Evolutionary conservation across 2,329 filamentous ascomycete species (phyloP), one percentile per base, ranked within the genome.

Genomic region (Ascochyta rabiei): DNA sequence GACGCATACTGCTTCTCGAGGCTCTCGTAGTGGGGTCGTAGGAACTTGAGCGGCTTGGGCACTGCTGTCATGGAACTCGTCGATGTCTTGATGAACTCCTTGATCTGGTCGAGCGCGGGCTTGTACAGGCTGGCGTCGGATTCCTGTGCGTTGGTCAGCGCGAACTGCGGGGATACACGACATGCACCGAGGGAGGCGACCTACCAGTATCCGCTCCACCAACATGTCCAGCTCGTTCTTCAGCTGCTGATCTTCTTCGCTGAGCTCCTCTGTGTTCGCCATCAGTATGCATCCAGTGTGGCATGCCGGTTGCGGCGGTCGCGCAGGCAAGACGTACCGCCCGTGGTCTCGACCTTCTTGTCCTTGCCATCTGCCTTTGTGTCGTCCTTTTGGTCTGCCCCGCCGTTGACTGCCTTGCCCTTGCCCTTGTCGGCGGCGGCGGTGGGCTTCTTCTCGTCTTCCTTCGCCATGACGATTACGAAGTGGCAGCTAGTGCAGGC

Each of bases 11-110:
- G 81, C 76, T 89, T 89, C 60, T 89, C 89, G 72, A 99, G 83
- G 53, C 89, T 87, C 78, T 96, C 90, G 80, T 98, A 99, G 78
- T 99, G 93, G 65, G 93, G 95, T 80, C 95, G 87, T 61, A 99
- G 85, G 77, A 99, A 99, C 79, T 99, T 99, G 69, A 99, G 84
- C 30, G 95, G 95, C 80, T 99, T 99, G 21, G 96, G 95, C 59
- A 99, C 95, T 56, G 95, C 95, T 43, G 95, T 99, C 95, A 99
- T 99, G 40, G 96, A 99, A 56, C 93, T 98, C 64, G 95, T 99
- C 56, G 95, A 96, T 51, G 95, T 99, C 82, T 97, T 98, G 83
- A 99, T 99, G 74, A 91, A 96, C 71, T 88, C 91, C 82, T 97
- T 98, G 86, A 99, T 97, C 65, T 92, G 89, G 77, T 98, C 93